Evolutionary conservation across 2,329 filamentous ascomycete genomes (phyloP).

Genomic region (Alternaria postmessia): DNA sequence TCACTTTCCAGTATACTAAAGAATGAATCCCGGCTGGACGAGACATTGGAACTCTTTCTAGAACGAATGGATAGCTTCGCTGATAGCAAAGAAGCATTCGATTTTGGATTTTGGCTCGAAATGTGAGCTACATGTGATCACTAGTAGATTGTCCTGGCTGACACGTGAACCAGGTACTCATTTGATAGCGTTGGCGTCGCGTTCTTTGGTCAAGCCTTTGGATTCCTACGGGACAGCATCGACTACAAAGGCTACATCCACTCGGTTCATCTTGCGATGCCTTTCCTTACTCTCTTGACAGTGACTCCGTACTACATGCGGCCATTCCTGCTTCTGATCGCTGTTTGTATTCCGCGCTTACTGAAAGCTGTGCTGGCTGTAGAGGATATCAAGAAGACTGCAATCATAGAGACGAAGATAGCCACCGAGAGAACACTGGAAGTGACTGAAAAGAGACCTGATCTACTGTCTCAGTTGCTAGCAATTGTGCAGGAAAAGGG

Average conservation of each 20-base stretch:
- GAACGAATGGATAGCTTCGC: constrained; percentile 25
- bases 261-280: constrained; percentile 48
- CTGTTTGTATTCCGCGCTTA: constrained; percentile 29
- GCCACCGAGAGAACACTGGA: constrained; percentile 19
- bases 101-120: constrained; percentile 31
- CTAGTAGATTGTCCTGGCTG: not conserved
- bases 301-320: constrained; percentile 22
- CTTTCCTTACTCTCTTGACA: constrained; percentile 23
- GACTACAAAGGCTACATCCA: constrained; percentile 32
- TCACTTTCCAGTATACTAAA: constrained; percentile 24
- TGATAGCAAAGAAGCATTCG: constrained; percentile 17
- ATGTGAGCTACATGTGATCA: constrained; percentile 17
- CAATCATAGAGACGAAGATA: constrained; percentile 23
- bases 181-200: constrained; percentile 20
- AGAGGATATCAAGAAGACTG: constrained; percentile 23
- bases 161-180: constrained; percentile 28
- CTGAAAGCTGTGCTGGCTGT: constrained; percentile 32
- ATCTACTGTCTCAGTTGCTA: constrained; percentile 43
- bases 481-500: constrained; percentile 41
- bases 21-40: constrained; percentile 24
- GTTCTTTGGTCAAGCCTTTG: constrained; percentile 31
- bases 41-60: constrained; percentile 16
- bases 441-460: constrained; percentile 28
- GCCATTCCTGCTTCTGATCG: constrained; percentile 13
- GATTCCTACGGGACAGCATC: constrained; percentile 30